Evolutionary conservation across 441 rosid species (phyloP).

Genomic region (Lepidium campestre): DNA sequence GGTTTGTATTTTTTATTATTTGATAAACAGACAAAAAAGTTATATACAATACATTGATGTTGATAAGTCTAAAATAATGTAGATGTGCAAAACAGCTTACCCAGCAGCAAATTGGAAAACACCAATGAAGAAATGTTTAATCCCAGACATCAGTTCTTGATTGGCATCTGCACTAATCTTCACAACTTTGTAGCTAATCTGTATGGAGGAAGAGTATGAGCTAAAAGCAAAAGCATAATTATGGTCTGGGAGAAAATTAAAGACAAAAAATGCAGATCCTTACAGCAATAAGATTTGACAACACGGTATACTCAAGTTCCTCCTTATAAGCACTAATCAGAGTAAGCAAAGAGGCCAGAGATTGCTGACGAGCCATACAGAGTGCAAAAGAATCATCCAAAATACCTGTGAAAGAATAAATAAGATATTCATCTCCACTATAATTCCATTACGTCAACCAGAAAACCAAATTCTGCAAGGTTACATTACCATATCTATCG

Average conservation of each 20-base stretch:
- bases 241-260: neutral
- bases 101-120: slow-evolving; percentile 63
- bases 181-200: slow-evolving; percentile 68
- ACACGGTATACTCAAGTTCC: slow-evolving; percentile 76
- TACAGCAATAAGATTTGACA: slow-evolving; percentile 79
- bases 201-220: slow-evolving; percentile 27
- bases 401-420: slow-evolving; percentile 50
- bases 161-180: slow-evolving; percentile 76
- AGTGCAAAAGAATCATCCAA: slow-evolving; percentile 93
- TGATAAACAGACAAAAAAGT: neutral
- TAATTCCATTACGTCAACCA: neutral
- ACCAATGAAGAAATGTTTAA: slow-evolving; percentile 55
- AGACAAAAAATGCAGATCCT: slow-evolving; percentile 22
- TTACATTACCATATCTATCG: slow-evolving; percentile 74
- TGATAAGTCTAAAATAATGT: neutral
- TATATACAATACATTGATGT: neutral
- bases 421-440: neutral
- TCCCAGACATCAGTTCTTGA: slow-evolving; percentile 45
- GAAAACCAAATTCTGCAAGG: neutral
- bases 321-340: slow-evolving; percentile 71
- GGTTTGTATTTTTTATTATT: no score
- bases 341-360: slow-evolving; percentile 75
- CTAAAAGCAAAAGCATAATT: neutral
- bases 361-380: slow-evolving; percentile 82
- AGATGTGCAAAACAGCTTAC: slow-evolving; percentile 42